Evolutionary conservation across 2,329 filamentous ascomycete genomes (phyloP).

Genomic region (Incumbomyces delicatus): DNA sequence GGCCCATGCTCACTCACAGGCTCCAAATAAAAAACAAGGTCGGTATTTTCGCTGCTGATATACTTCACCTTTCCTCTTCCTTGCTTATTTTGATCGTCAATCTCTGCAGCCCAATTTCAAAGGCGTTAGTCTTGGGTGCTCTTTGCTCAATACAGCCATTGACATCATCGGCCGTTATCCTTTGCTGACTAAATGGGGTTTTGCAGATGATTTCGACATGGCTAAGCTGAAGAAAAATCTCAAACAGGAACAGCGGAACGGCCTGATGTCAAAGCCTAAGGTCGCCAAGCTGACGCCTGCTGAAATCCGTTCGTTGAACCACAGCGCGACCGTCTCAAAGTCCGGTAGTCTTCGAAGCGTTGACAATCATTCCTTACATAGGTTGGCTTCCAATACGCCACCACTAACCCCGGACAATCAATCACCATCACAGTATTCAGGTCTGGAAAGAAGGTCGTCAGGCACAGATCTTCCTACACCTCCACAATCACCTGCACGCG

Average conservation of each 20-base stretch:
- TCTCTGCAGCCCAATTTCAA: too few species aligned
- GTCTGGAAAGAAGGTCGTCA: conserved; percentile 8
- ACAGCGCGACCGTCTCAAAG: conserved; percentile 13
- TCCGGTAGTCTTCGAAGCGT: conserved; percentile 15
- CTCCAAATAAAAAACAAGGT: conserved; percentile 7
- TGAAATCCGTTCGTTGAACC: conserved; percentile 21
- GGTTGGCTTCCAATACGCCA: conserved; percentile 14
- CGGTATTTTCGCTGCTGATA: conserved; percentile 1
- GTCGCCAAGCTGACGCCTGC: conserved; percentile 20
- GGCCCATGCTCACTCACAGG: neutral
- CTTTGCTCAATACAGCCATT: conserved; percentile 5
- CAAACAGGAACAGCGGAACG: conserved; percentile 17
- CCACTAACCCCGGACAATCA: conserved; percentile 13
- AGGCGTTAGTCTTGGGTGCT: too few species aligned
- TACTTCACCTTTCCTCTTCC: neutral
- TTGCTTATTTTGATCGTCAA: too few species aligned
- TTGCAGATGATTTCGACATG: conserved; percentile 21
- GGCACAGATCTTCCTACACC: conserved; percentile 13
- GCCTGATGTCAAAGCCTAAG: conserved; percentile 12
- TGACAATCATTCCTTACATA: conserved; percentile 11
- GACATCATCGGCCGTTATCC: conserved; percentile 9
- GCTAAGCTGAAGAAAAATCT: conserved; percentile 20
- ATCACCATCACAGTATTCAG: conserved; percentile 2
- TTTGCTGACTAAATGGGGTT: conserved; percentile 3
- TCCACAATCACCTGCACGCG: conserved; percentile 12